These are phyloP conservation scores for Hypericum androsaemum DNA, from an alignment of 345 rosid species.

Conservation along the genomic window DNA sequence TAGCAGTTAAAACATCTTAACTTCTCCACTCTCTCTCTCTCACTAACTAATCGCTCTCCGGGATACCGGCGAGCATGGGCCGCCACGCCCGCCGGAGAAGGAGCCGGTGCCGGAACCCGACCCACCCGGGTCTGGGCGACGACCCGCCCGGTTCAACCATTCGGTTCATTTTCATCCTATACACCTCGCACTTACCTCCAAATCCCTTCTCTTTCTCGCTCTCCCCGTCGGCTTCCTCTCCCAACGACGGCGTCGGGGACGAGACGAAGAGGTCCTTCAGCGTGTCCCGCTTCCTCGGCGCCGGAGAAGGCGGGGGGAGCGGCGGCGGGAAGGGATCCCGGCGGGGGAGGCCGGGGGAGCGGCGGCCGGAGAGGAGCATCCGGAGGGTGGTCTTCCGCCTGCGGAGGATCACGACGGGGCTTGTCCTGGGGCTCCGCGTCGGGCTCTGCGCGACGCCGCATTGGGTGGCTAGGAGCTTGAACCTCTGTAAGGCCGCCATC, in stretches of 20 bases:
- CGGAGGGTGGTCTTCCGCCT: slow-evolving; percentile 63
- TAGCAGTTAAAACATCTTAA: not conserved
- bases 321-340: slow-evolving; percentile 18
- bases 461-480: slow-evolving; percentile 75
- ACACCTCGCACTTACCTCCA: slow-evolving; percentile 15
- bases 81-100: slow-evolving; percentile 67
- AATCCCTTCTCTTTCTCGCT: not conserved
- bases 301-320: slow-evolving; percentile 8
- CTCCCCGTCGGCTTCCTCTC: slow-evolving; percentile 15
- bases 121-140: slow-evolving; percentile 15
- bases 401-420: slow-evolving; percentile 59
- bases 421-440: slow-evolving; percentile 65
- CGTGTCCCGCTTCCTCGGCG: slow-evolving; percentile 28
- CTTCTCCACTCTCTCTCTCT: not conserved
- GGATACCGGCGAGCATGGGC: slow-evolving; percentile 57
- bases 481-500: slow-evolving; percentile 78
- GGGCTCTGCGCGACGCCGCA: slow-evolving; percentile 81
- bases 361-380: slow-evolving; percentile 53
- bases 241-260: slow-evolving; percentile 23
- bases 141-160: slow-evolving; percentile 2
- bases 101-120: slow-evolving; percentile 51
- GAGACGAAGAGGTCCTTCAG: slow-evolving; percentile 67
- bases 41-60: slow-evolving; percentile 24
- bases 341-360: slow-evolving; percentile 15
- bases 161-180: slow-evolving; percentile 18